phyloP scores from a whole-genome alignment of 1,139 yeast species.

The Candida labiduridarum region DNA sequence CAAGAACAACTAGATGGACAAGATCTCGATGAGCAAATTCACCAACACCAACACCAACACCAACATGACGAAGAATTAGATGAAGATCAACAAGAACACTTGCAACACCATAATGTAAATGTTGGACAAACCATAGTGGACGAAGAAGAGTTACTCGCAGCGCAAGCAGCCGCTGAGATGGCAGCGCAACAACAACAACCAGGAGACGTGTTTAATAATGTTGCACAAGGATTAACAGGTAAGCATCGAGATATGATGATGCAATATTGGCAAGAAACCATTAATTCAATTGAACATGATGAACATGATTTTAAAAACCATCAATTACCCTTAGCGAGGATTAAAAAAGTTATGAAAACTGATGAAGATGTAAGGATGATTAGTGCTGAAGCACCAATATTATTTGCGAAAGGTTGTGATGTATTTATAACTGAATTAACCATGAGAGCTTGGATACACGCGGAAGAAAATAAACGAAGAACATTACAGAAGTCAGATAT shows the following conservation, averaged over 20 bases:
- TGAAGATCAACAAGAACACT: conserved; percentile 7
- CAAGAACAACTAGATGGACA: conserved; percentile 5
- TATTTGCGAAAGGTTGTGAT: conserved; percentile 97
- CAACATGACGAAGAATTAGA: conserved; percentile 4
- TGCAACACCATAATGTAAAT: conserved; percentile 15
- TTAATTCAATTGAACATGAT: conserved; percentile 85
- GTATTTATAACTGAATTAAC: conserved; percentile 94
- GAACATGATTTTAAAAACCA: conserved; percentile 93
- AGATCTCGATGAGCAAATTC: conserved; percentile 1
- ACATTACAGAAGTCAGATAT: conserved; percentile 93
- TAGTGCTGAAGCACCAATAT: conserved; percentile 95
- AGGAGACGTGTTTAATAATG: conserved; percentile 83
- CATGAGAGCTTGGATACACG: conserved; percentile 99
- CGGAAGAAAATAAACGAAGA: conserved; percentile 92
- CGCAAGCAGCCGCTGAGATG: conserved; percentile 54
- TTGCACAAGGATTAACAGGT: conserved; percentile 89
- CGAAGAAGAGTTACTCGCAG: conserved; percentile 40
- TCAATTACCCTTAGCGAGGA: conserved; percentile 91
- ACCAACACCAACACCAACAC: conserved; percentile 5
- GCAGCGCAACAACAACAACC: conserved; percentile 49
- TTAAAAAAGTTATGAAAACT: conserved; percentile 95
- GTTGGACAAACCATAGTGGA: conserved; percentile 31
- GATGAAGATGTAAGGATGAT: conserved; percentile 98
- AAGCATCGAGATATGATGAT: conserved; percentile 85
- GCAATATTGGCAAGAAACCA: conserved; percentile 96